Conservation (phyloP, 768 basidiomycete species). For the Mycena leptocephala region DNA sequence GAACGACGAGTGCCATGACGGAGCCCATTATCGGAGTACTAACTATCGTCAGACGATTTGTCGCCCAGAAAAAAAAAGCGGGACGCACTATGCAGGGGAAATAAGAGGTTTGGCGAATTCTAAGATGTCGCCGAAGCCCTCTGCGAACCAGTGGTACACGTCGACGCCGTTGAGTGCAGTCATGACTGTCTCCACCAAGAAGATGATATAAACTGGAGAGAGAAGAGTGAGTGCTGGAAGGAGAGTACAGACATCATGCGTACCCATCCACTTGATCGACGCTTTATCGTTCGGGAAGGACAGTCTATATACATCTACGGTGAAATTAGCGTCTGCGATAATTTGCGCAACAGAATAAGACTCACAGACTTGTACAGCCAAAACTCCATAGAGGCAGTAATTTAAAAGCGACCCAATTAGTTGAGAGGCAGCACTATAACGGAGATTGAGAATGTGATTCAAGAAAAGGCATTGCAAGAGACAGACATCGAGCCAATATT, state of each 20-base stretch:
- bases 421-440: conserved; percentile 21
- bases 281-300: conserved; percentile 32
- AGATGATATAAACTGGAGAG: conserved; percentile 25
- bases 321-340: background rate
- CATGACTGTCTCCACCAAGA: conserved; percentile 30
- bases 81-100: conserved; percentile 20
- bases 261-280: conserved; percentile 33
- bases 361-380: conserved; percentile 34
- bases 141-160: conserved; percentile 29
- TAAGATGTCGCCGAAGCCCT: conserved; percentile 27
- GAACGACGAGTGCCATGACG: conserved; percentile 29
- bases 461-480: background rate
- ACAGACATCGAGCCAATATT: conserved; percentile 24
- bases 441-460: background rate
- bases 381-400: conserved; percentile 21
- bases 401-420: conserved; percentile 31
- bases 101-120: conserved; percentile 17
- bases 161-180: conserved; percentile 33
- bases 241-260: background rate
- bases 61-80: background rate
- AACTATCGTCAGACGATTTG: background rate
- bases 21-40: background rate
- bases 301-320: conserved; percentile 19
- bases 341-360: background rate
- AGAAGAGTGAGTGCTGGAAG: background rate